Evolutionary conservation across 2,329 filamentous ascomycete species (phyloP), one percentile per base, ranked within the genome.

Genomic region (Phialophora verrucosa): DNA sequence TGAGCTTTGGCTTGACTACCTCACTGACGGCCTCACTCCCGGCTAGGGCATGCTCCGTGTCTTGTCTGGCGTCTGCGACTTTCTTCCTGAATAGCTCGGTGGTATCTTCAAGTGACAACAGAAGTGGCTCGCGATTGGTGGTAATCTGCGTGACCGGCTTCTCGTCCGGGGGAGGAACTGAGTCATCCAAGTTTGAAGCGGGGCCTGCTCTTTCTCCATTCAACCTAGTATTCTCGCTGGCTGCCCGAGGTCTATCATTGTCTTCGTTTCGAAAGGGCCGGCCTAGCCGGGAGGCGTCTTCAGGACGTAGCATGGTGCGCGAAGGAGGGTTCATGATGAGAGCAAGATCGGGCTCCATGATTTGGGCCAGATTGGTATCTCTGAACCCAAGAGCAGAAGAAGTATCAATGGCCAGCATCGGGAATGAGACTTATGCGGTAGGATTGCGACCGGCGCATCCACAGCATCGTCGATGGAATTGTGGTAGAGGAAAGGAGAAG

Each of bases 1-100:
- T 84, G 67, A 84, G 72, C 65, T 83, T 83, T 10, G 80, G 80
- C 69, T 80, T 80, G 62, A 83, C 77, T 17, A 80, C 78, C 71
- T 81, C 80, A 20, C 76, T 79, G 44, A 82, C 78, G 55, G 75
- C 78, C 66, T 82, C 81, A 50, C 76, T 81, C 23, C 80, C 80
- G 17, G 79, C 80, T 56, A 83, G 70, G 2, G 80, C 81, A 61
- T 82, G 80, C 70, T 81, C 81, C 3, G 79, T 81, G 63, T 82
- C 80, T 67, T 80, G 79, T 38, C 81, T 77, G 0, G 80, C 80
- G 73, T 78, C 81, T 56, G 82, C 81, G n/a, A 83, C 79, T 4
- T 79, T 78, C 50, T 75, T 74, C 53, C 77, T 76, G 49, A 81
- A 78, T 32, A 83, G 74, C 53, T 82, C 80, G 54, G 82, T 77